A percentile compares a stretch with the other conserved stretches of the same genome.
Conservation (phyloP, 192 early-diverging fungal species). For the Allomyces javanicus region DNA sequence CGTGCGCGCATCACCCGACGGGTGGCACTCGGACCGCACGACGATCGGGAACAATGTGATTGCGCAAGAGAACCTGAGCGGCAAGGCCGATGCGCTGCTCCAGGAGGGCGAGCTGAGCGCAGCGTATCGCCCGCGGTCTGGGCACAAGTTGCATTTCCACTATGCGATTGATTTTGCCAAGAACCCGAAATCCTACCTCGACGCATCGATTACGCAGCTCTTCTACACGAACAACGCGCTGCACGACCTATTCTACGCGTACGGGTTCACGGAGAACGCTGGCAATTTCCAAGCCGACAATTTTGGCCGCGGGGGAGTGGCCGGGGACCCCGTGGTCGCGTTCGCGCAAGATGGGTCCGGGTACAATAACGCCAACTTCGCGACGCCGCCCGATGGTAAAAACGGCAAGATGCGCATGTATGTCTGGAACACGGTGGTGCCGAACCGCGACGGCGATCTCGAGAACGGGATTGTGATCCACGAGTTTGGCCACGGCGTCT, state of each 20-base stretch:
- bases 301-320: slow-evolving; percentile 52
- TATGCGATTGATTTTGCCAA: slow-evolving; percentile 20
- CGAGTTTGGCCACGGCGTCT: slow-evolving; percentile 87
- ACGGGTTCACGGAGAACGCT: slow-evolving; percentile 75
- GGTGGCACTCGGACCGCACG: slow-evolving; percentile 26
- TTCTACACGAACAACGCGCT: slow-evolving; percentile 43
- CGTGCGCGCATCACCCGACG: slow-evolving; percentile 34
- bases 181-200: slow-evolving; percentile 18
- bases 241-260: slow-evolving; percentile 74
- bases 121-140: too few species aligned
- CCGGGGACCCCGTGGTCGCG: slow-evolving; percentile 70
- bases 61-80: slow-evolving; percentile 63
- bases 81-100: slow-evolving; percentile 38
- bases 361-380: slow-evolving; percentile 87
- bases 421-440: slow-evolving; percentile 56
- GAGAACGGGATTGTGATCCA: slow-evolving; percentile 85
- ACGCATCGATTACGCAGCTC: slow-evolving; percentile 28
- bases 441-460: slow-evolving; percentile 66
- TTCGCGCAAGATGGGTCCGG: slow-evolving; percentile 84
- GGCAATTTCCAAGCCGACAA: slow-evolving; percentile 93
- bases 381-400: slow-evolving; percentile 84
- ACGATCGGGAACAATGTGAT: slow-evolving; percentile 86
- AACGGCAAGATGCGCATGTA: slow-evolving; percentile 88
- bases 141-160: not conserved
- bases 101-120: slow-evolving; percentile 25